A percentile compares a stretch with the other conserved stretches of the same genome.
Evolutionary conservation across 805 yeast species (phyloP).

Genomic region (Saitoella complicata): DNA sequence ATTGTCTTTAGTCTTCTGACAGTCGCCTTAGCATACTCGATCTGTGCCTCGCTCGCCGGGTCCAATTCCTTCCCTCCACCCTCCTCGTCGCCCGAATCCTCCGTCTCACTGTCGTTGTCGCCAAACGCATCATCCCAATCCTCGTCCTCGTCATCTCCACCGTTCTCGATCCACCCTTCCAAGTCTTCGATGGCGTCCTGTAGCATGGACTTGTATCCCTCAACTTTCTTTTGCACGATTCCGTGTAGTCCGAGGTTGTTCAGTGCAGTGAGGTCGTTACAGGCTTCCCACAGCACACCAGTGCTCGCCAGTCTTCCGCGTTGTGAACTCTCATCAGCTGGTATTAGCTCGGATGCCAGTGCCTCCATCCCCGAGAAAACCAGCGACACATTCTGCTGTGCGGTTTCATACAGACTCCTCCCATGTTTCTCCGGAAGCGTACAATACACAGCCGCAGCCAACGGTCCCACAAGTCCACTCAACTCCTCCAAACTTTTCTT

Average conservation of each 20-base stretch:
- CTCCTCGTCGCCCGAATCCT: not conserved
- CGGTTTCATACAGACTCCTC: not conserved
- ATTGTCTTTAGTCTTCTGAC: too few species aligned
- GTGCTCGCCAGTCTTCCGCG: not conserved
- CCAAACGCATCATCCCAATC: slow-evolving; percentile 1
- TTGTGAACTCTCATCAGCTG: not conserved
- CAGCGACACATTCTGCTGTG: not conserved
- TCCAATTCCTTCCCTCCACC: not conserved
- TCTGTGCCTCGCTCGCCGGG: too few species aligned
- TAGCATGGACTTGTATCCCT: not conserved
- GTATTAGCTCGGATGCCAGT: not conserved
- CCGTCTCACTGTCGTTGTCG: not conserved
- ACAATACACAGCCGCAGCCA: not conserved
- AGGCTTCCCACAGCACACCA: slow-evolving; percentile 2
- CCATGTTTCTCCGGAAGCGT: not conserved
- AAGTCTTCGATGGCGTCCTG: slow-evolving; percentile 1
- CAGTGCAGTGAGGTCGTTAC: not conserved
- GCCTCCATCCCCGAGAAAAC: not conserved
- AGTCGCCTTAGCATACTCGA: too few species aligned
- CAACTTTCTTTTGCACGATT: not conserved
- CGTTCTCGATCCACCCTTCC: not conserved
- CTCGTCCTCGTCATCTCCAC: not conserved
- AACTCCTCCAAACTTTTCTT: not conserved
- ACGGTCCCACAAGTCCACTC: not conserved
- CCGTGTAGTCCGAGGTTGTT: not conserved